phyloP scores from a whole-genome alignment of 257 asterid genomes.

The Nicotiana otophora region DNA sequence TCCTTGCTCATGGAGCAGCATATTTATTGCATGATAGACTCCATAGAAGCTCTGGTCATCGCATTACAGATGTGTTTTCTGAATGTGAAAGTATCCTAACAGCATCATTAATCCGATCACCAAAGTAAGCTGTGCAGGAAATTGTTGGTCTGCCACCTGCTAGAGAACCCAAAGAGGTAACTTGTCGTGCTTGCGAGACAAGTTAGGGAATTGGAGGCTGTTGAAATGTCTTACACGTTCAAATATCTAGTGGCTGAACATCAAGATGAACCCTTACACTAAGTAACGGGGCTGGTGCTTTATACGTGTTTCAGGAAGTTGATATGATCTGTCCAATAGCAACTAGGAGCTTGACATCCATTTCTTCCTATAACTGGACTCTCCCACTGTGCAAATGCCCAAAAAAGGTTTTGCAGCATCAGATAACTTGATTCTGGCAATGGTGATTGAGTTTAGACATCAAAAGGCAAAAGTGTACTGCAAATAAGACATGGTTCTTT shows the following conservation, averaged over 20 bases:
- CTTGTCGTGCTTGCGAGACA: conserved; percentile 58
- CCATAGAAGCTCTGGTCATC: conserved; percentile 83
- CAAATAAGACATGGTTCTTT: background rate
- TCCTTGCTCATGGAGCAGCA: conserved; percentile 94
- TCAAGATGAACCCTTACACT: conserved; percentile 65
- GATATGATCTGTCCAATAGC: background rate
- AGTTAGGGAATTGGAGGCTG: conserved; percentile 92
- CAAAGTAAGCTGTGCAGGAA: conserved; percentile 33
- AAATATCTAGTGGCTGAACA: conserved; percentile 86
- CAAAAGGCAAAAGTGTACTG: background rate
- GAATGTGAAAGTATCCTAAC: conserved; percentile 81
- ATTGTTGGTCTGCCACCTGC: conserved; percentile 53
- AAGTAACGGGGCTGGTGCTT: conserved; percentile 50
- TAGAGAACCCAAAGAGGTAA: conserved; percentile 51
- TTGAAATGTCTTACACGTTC: conserved; percentile 87
- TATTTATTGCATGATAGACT: conserved; percentile 89
- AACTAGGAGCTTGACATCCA: background rate
- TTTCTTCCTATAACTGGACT: background rate
- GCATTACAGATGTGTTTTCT: conserved; percentile 84
- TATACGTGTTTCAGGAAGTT: conserved; percentile 1
- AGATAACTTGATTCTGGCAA: background rate
- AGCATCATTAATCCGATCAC: conserved; percentile 45
- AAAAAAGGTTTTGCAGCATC: background rate
- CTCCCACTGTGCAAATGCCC: background rate
- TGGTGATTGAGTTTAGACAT: background rate